Evolutionary conservation across 2,329 filamentous ascomycete genomes (phyloP), one percentile per base, ranked within the genome.

Genomic region (Pseudohalonectria lignicola): DNA sequence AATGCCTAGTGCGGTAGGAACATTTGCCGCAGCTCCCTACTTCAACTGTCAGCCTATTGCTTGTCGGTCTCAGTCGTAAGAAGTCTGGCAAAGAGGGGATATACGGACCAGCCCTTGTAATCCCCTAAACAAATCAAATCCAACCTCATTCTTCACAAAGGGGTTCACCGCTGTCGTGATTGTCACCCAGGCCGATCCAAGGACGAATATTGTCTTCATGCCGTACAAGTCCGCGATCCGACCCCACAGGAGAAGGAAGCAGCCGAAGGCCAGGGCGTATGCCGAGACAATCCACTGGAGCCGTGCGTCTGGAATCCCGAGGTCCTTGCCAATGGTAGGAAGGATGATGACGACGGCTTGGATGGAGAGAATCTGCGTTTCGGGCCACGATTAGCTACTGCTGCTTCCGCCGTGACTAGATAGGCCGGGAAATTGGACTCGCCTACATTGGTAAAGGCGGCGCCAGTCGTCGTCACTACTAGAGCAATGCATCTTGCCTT

Each of bases 1-100:
- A 29, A 84, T 83, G 0, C 80, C 80, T 49, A 85, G 74, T 0
- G 79, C 80, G 0, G 79, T 82, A 0, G 80, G 79, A 1, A 83
- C 76, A 49, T 81, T 83, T 13, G 78, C 76, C 2, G 80, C 79
- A 19, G 76, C 75, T 2, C 78, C 79, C 58, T 72, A 39, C 11
- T 20, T 10, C 2, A n/a, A 7, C 10, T 9, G 13, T 3, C 2
- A 5, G n/a, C n/a, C n/a, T 12, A 25, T 5, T 31, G n/a, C 31
- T 19, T 31, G 34, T 9, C 16, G 10, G 12, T 36, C 4, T 29
- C 12, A 20, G 19, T 34, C 31, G n/a, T n/a, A n/a, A n/a, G n/a
- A n/a, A n/a, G n/a, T n/a, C n/a, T n/a, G n/a, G n/a, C n/a, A 5
- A 18, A 17, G 16, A 23, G 15, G 28, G 10, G 12, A 18, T 3